A percentile compares a stretch with the other conserved stretches of the same genome.
These are phyloP conservation scores for Pythium oligandrum DNA, from an alignment of 352 stramenopile genomes.

Conservation along the genomic window DNA sequence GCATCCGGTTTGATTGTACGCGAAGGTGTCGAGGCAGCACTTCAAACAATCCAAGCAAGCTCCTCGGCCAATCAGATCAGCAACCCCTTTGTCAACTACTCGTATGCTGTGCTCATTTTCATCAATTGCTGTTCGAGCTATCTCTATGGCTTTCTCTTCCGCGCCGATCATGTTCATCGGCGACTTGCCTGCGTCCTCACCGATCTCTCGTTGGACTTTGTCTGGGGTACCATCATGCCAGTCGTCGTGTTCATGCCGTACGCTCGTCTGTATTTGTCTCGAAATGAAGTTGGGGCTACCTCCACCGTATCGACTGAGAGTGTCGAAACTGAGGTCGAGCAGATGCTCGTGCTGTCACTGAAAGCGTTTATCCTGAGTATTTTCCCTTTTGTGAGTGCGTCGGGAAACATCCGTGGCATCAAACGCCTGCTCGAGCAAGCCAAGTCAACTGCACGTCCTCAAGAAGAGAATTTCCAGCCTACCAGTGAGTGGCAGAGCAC, in stretches of 20 bases:
- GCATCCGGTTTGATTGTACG: conserved; percentile 3
- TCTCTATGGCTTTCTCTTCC: not conserved
- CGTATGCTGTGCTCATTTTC: conserved; percentile 13
- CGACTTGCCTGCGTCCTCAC: conserved; percentile 7
- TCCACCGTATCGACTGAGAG: no score
- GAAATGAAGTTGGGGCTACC: not conserved
- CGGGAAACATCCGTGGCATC: no score
- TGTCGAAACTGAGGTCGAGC: no score
- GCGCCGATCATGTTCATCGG: not conserved
- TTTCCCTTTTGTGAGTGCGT: no score
- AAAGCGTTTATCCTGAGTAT: no score
- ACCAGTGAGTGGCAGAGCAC: no score
- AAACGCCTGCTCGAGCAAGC: no score
- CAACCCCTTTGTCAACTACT: conserved; percentile 4
- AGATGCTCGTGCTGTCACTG: no score
- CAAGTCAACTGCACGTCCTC: no score
- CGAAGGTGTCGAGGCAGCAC: conserved; percentile 1
- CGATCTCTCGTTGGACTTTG: conserved; percentile 14
- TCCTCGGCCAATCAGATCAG: conserved; percentile 6
- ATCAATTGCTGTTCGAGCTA: conserved; percentile 1
- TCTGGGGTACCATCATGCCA: conserved; percentile 15
- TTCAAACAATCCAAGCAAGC: conserved; percentile 6
- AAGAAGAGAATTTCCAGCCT: no score
- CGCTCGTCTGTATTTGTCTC: not conserved
- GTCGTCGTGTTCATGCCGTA: conserved; percentile 19